These are phyloP conservation scores for Schwanniomyces etchellsii DNA, from an alignment of 1,139 yeast species.

Conservation along the genomic window DNA sequence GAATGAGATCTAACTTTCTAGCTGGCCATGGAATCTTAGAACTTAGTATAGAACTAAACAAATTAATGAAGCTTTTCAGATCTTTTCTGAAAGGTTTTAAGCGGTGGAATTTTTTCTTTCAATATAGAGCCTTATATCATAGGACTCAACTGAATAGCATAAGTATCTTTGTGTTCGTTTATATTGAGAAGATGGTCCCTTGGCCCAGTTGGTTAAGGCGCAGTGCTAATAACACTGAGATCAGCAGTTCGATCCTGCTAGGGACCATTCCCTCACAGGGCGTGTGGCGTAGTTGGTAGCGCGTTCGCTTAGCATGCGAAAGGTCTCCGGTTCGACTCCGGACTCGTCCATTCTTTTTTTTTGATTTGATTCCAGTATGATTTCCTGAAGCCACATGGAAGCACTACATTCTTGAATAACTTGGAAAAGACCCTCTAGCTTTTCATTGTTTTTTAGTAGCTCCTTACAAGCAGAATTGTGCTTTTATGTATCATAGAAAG, in stretches of 20 bases:
- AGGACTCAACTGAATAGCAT: neutral
- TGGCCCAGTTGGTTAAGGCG: conserved; percentile 44
- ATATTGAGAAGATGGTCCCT: conserved; percentile 12
- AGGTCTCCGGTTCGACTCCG: conserved; percentile 91
- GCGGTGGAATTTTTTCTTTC: too few species aligned
- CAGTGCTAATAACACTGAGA: conserved; percentile 84
- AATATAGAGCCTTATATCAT: too few species aligned
- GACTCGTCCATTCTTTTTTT: conserved; percentile 62
- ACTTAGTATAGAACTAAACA: too few species aligned
- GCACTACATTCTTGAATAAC: neutral
- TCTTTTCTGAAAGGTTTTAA: too few species aligned
- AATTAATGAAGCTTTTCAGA: too few species aligned
- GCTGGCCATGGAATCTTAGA: too few species aligned
- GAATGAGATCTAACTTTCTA: too few species aligned
- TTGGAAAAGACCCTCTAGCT: neutral
- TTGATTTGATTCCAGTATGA: conserved; percentile 1
- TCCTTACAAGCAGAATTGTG: neutral
- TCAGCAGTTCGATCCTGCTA: conserved; percentile 86
- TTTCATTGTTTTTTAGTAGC: neutral
- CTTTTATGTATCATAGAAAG: neutral
- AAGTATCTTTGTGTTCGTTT: neutral
- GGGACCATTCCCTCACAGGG: conserved; percentile 61
- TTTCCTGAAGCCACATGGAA: neutral
- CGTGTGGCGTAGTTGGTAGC: conserved; percentile 94
- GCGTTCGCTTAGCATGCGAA: conserved; percentile 89